These are phyloP conservation scores for Leccinellum rugosiceps DNA, from an alignment of 768 basidiomycete species.

Conservation along the genomic window DNA sequence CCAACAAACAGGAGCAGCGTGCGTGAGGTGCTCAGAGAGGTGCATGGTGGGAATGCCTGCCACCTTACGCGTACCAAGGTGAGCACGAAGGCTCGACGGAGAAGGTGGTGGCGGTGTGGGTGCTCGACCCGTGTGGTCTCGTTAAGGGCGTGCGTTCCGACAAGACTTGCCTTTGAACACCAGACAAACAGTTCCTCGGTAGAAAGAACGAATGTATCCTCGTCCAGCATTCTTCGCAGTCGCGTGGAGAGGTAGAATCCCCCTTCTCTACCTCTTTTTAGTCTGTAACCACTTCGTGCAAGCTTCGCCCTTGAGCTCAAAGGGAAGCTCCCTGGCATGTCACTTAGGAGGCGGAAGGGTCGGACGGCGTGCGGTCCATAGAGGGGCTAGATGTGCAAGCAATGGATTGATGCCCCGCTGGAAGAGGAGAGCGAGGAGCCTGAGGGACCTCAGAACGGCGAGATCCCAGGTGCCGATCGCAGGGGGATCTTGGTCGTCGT, in stretches of 20 bases:
- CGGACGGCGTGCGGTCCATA: slow-evolving; percentile 33
- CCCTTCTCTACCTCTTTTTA: no score
- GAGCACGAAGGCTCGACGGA: neutral
- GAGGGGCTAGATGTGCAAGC: slow-evolving; percentile 39
- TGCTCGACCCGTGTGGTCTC: slow-evolving; percentile 71
- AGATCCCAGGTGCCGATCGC: slow-evolving; percentile 68
- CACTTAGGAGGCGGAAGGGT: slow-evolving; percentile 31
- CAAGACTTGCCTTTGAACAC: neutral
- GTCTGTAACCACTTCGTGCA: no score
- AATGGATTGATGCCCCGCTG: slow-evolving; percentile 67
- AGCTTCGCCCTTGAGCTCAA: no score
- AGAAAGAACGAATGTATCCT: no score
- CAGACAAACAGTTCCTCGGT: no score
- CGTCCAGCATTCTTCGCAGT: no score
- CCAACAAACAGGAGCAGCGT: slow-evolving; percentile 81
- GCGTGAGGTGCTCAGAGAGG: slow-evolving; percentile 64
- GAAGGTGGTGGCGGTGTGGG: slow-evolving; percentile 55
- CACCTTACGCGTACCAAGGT: neutral
- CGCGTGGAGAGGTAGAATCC: no score
- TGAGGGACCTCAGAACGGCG: slow-evolving; percentile 55
- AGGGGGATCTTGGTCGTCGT: neutral
- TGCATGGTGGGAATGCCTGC: slow-evolving; percentile 35
- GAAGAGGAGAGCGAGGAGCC: slow-evolving; percentile 65
- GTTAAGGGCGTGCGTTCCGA: slow-evolving; percentile 17
- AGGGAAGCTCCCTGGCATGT: no score